Conservation (phyloP, 352 stramenopile genomes). For the Salisapilia sapeloensis region DNA sequence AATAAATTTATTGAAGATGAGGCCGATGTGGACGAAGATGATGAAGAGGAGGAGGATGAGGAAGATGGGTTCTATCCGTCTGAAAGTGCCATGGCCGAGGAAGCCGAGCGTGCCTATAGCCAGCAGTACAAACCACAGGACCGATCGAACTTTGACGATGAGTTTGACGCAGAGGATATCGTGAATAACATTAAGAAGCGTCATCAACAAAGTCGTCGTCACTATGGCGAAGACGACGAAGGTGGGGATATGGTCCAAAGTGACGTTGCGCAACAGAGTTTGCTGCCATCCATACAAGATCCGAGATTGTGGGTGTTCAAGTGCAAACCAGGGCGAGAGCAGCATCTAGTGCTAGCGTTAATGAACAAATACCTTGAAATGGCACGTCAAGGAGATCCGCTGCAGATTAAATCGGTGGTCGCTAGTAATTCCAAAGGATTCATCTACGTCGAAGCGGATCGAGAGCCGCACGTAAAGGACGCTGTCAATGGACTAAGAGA, state of each 20-base stretch:
- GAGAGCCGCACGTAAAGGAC: constrained; percentile 72
- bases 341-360: constrained; percentile 71
- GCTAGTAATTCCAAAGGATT: constrained; percentile 80
- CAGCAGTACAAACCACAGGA: constrained; percentile 71
- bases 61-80: constrained; percentile 58
- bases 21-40: constrained; percentile 75
- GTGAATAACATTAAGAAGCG: constrained; percentile 81
- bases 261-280: constrained; percentile 74
- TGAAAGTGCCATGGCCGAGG: constrained; percentile 61
- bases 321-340: constrained; percentile 76
- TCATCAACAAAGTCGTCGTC: constrained; percentile 68
- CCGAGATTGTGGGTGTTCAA: constrained; percentile 85
- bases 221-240: constrained; percentile 76
- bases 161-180: constrained; percentile 68
- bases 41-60: constrained; percentile 76
- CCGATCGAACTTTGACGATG: constrained; percentile 54
- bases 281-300: constrained; percentile 78
- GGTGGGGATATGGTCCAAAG: constrained; percentile 68
- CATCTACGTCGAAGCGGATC: constrained; percentile 80
- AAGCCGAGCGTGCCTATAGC: constrained; percentile 34
- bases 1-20: constrained; percentile 86
- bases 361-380: constrained; percentile 87
- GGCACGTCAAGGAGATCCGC: constrained; percentile 54
- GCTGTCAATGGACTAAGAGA: constrained; percentile 70
- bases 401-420: constrained; percentile 77